phyloP scores from a whole-genome alignment of 1,284 basidiomycete genomes.

The Testicularia cyperi region DNA sequence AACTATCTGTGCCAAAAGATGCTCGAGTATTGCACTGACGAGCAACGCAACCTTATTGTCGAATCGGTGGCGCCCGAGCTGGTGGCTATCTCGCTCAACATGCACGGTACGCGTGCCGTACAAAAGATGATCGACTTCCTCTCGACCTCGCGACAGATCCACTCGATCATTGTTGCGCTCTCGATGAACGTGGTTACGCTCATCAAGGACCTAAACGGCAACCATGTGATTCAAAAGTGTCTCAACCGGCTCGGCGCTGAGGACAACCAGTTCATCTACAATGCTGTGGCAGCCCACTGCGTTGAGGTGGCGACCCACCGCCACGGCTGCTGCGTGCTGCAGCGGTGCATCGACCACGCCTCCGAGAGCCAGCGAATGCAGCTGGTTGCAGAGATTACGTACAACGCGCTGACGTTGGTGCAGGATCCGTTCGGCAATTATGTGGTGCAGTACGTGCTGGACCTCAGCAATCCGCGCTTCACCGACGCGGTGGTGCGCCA shows the following conservation, averaged over 20 bases:
- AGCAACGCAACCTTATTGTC: conserved; percentile 94
- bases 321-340: conserved; percentile 97
- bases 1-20: conserved; percentile 99
- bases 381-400: conserved; percentile 97
- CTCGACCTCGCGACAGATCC: conserved; percentile 71
- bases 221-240: conserved; percentile 99
- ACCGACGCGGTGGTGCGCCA: conserved; percentile 96
- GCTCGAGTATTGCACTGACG: conserved; percentile 94
- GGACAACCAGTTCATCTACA: conserved; percentile 99
- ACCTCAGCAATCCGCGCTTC: conserved; percentile 96
- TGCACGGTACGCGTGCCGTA: conserved; percentile 98
- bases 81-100: conserved; percentile 97
- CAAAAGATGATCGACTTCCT: conserved; percentile 99
- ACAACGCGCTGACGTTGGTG: conserved; percentile 93
- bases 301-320: conserved; percentile 99
- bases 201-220: conserved; percentile 99
- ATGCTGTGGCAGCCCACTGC: conserved; percentile 96
- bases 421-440: conserved; percentile 99
- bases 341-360: conserved; percentile 97
- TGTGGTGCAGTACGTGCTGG: conserved; percentile 94
- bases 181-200: conserved; percentile 96
- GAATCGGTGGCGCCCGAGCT: conserved; percentile 96
- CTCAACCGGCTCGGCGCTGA: conserved; percentile 95
- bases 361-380: conserved; percentile 93
- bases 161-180: conserved; percentile 93